A percentile compares a stretch with the other conserved stretches of the same genome.
phyloP scores from a whole-genome alignment of 2,329 filamentous ascomycete species.

The Aschersonia sp. region DNA sequence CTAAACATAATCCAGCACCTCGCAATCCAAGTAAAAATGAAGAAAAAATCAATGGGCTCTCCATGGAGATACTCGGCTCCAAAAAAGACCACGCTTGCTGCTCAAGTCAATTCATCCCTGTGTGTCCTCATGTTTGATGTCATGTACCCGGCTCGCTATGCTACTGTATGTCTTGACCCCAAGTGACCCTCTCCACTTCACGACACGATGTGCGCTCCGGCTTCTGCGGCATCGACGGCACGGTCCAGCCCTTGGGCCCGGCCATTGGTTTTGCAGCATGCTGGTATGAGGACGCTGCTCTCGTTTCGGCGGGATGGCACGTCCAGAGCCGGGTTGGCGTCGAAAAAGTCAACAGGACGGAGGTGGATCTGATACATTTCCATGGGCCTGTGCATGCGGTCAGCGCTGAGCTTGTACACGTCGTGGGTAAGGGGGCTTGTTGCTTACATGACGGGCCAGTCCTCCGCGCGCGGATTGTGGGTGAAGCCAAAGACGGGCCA shows the following conservation, averaged over 20 bases:
- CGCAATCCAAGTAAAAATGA: too few species aligned
- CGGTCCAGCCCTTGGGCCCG: slow-evolving; percentile 16
- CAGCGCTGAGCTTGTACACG: neutral
- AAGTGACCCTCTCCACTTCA: neutral
- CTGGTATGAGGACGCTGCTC: slow-evolving; percentile 24
- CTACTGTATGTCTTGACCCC: neutral
- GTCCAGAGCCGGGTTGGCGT: slow-evolving; percentile 29
- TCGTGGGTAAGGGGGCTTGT: neutral
- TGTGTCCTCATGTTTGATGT: too few species aligned
- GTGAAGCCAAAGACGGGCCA: slow-evolving; percentile 35
- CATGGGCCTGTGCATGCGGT: slow-evolving; percentile 22
- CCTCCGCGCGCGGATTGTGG: slow-evolving; percentile 31
- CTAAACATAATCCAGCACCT: too few species aligned
- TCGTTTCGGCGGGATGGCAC: slow-evolving; percentile 23
- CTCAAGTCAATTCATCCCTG: too few species aligned
- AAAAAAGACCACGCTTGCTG: too few species aligned
- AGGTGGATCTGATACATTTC: slow-evolving; percentile 30
- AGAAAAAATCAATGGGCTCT: too few species aligned
- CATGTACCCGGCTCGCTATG: neutral
- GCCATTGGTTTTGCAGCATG: neutral
- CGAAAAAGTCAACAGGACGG: slow-evolving; percentile 29
- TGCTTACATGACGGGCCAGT: slow-evolving; percentile 36
- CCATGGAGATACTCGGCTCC: too few species aligned
- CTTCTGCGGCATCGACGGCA: slow-evolving; percentile 8
- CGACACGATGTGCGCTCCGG: slow-evolving; percentile 7